Base-by-base conservation (phyloP, 129 eudicot species). In the Cynara cardunculus region DNA sequence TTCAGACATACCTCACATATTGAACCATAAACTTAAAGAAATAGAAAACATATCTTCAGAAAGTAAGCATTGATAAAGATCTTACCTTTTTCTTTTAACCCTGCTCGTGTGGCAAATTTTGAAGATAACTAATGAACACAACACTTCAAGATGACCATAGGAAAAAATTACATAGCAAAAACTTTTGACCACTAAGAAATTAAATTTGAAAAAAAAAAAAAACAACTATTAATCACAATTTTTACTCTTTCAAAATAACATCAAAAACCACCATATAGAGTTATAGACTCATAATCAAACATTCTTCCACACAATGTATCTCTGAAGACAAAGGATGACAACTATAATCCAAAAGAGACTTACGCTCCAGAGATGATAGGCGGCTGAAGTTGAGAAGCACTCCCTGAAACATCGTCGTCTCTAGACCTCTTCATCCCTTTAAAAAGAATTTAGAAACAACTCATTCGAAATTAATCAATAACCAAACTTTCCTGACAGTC, bases 371-470 rank as follows among this genome's bases (percentile, higher is more conserved):
- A 80, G 31, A 74, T 73, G 25, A 84, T 49, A 2, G 93, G 90
- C 9, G 85, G 85, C 79, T 86, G 84, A 39, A 80, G 82, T 82
- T 87, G 92, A 81, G 86, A 77, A 79, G 25, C 59, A 75, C 84
- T 83, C 72, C 32, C 21, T 32, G 66, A 89, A 34, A 31, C 80
- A 74, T 81, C 92, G 21, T 90, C 97, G 61, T 88, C 97, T 87
- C 92, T 80, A 75, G 91, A 86, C 97, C 97, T 91, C 97, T 90
- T 89, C 96, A 90, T 91, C 85, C 35, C 82, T 86, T 66, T 65
- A 46, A 72, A 61, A 24, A 37, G n/a, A 71, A 28, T 37, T 65
- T 12, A 26, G 75, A 74, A 14, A 66, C 31, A 80, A 87, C 75
- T 56, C 74, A 76, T 78, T 78, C 71, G 10, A 19, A 41, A 74